Evolutionary conservation across 192 early-diverging fungal species (phyloP), one percentile per base, ranked within the genome.

Genomic region (Dimargaris cristalligena): DNA sequence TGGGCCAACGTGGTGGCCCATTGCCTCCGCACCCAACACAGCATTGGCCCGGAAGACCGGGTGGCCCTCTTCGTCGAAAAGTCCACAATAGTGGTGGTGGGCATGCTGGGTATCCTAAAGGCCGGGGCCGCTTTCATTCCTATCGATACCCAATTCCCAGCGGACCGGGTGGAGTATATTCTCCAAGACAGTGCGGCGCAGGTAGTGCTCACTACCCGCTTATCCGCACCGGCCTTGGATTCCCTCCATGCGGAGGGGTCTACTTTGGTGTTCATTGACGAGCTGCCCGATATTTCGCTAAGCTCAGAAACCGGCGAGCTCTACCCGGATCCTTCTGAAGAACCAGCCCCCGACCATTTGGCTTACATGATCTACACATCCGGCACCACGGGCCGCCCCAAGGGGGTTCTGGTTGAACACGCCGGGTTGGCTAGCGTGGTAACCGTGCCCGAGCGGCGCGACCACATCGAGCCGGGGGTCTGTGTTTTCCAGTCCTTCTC

Each of bases 251-350:
- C 38, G 8, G 38, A 41, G 8, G 38, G 38, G 8, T 16, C 16
- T 10, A 16, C 16, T 16, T 41, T 6, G 8, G 38, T 41, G 8
- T 6, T 41, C 38, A 16, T 10, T 41, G 38, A 10, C 38, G 38
- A 41, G 38, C 38, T 16, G 8, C 38, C 38, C 8, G 38, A 10
- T 16, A 16, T 16, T 16, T 62, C 0, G 58, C 68, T 30, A 1
- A n/a, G n/a, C n/a, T n/a, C n/a, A n/a, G n/a, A n/a, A n/a, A n/a
- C n/a, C n/a, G n/a, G n/a, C n/a, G n/a, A n/a, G n/a, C n/a, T n/a
- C n/a, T n/a, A n/a, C n/a, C 50, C 50, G 13, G 13, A 70, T 65
- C 18, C 62, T 62, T 18, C 50, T 52, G 14, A 18, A 2, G 14
- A 2, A 2, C 4, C 50, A 52, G 6, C 4, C 16, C 54, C 54